Percentiles rank a stretch among this genome's conserved stretches.
Conservation (phyloP, 768 basidiomycete species). For the Infundibulicybe gibba region DNA sequence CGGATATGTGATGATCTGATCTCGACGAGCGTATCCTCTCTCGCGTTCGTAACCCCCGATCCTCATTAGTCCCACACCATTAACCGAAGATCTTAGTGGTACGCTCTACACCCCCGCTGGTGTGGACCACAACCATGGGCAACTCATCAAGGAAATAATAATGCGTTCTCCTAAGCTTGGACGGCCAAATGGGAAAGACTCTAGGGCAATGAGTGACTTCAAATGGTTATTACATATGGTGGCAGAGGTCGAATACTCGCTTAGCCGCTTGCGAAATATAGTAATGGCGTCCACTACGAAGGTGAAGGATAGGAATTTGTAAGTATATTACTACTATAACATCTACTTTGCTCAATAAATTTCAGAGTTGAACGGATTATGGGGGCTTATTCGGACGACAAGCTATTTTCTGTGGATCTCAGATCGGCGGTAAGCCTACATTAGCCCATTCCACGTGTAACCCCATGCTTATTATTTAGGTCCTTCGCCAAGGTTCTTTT, state of each 20-base stretch:
- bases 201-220: neutral
- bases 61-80: neutral
- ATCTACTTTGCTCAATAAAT: neutral
- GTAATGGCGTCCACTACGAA: neutral
- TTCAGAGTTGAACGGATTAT: conserved; percentile 32
- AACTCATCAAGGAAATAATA: neutral
- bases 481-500: conserved; percentile 47
- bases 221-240: conserved; percentile 1
- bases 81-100: neutral
- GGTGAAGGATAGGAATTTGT: conserved; percentile 12
- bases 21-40: conserved; percentile 10
- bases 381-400: conserved; percentile 38
- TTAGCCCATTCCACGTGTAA: no score
- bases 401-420: conserved; percentile 39
- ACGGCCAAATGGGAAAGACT: neutral
- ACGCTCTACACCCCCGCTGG: neutral
- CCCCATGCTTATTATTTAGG: conserved; percentile 19
- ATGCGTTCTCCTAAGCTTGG: neutral
- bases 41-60: conserved; percentile 21
- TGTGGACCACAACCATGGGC: neutral
- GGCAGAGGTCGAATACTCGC: neutral
- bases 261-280: neutral
- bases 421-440: no score
- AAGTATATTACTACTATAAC: neutral
- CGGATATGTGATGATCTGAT: conserved; percentile 38